A percentile compares a stretch with the other conserved stretches of the same genome.
Conservation (phyloP, 306 rosid species). For the Erythrophleum fordii region DNA sequence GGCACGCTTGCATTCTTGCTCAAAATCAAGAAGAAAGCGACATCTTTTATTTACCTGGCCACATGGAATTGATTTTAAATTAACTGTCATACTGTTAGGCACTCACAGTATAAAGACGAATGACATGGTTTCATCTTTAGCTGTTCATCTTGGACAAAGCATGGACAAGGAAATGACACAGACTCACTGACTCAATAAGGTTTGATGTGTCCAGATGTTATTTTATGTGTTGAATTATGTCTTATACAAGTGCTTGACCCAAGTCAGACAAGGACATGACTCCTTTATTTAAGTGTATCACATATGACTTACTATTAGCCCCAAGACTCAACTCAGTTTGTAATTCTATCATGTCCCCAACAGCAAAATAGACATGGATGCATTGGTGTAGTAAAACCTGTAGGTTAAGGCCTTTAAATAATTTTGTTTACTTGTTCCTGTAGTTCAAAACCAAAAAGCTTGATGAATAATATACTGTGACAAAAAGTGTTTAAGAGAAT, state of each 20-base stretch:
- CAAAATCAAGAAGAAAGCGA: slow-evolving; percentile 92
- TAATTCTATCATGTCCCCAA: slow-evolving; percentile 25
- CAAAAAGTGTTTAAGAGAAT: not conserved
- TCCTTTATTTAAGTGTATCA: not conserved
- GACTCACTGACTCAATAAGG: not conserved
- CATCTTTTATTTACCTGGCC: slow-evolving; percentile 93
- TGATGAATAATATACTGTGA: not conserved
- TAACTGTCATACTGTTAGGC: slow-evolving; percentile 17
- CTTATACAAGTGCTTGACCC: not conserved
- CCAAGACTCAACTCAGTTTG: slow-evolving; percentile 18
- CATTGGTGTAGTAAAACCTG: slow-evolving; percentile 1
- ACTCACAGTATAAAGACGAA: not conserved
- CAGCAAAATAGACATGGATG: slow-evolving; percentile 26
- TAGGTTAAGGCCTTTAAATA: slow-evolving; percentile 10
- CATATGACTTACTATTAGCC: not conserved
- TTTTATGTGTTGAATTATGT: not conserved
- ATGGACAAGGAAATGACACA: not conserved
- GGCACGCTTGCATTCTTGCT: slow-evolving; percentile 58
- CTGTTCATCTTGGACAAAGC: not conserved
- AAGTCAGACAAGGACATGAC: not conserved
- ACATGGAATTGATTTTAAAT: slow-evolving; percentile 35
- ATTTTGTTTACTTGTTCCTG: slow-evolving; percentile 10
- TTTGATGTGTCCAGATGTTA: not conserved
- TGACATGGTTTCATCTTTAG: slow-evolving; percentile 13
- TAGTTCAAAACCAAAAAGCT: not conserved